phyloP scores from a whole-genome alignment of 805 yeast genomes.

The Candida patagonica region DNA sequence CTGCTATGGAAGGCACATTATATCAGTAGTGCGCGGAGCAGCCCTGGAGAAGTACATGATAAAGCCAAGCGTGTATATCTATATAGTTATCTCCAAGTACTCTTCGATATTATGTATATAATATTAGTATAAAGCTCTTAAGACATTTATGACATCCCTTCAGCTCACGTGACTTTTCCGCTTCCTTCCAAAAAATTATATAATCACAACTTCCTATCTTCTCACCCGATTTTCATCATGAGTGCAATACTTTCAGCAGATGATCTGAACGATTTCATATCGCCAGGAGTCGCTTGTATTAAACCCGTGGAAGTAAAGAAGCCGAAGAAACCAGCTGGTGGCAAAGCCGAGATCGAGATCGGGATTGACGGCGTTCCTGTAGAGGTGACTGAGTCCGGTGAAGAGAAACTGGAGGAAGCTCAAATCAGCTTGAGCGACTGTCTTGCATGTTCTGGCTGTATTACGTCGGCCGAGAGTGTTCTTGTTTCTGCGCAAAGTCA shows the following conservation, averaged over 20 bases:
- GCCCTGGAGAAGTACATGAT: too few species aligned
- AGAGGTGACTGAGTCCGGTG: conserved; percentile 14
- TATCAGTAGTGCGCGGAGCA: too few species aligned
- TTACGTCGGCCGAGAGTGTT: conserved; percentile 95
- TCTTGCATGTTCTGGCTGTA: conserved; percentile 93
- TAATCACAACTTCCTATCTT: not conserved
- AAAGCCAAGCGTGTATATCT: too few species aligned
- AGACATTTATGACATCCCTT: not conserved
- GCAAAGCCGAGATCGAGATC: conserved; percentile 49
- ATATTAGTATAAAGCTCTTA: not conserved
- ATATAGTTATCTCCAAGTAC: too few species aligned
- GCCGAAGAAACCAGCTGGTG: conserved; percentile 19
- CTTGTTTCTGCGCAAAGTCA: conserved; percentile 86
- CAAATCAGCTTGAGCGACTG: conserved; percentile 88
- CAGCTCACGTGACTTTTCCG: not conserved
- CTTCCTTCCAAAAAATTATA: not conserved
- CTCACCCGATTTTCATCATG: conserved; percentile 35
- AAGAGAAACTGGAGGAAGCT: conserved; percentile 60
- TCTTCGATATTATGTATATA: not conserved
- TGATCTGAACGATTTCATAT: conserved; percentile 87
- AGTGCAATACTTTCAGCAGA: conserved; percentile 82
- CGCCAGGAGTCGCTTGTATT: conserved; percentile 91
- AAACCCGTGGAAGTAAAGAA: conserved; percentile 59
- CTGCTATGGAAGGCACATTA: too few species aligned
- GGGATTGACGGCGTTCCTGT: conserved; percentile 36